A percentile compares a stretch with the other conserved stretches of the same genome.
These are phyloP conservation scores for Haplographium delicatum DNA, from an alignment of 495 filamentous ascomycete species.

Conservation along the genomic window DNA sequence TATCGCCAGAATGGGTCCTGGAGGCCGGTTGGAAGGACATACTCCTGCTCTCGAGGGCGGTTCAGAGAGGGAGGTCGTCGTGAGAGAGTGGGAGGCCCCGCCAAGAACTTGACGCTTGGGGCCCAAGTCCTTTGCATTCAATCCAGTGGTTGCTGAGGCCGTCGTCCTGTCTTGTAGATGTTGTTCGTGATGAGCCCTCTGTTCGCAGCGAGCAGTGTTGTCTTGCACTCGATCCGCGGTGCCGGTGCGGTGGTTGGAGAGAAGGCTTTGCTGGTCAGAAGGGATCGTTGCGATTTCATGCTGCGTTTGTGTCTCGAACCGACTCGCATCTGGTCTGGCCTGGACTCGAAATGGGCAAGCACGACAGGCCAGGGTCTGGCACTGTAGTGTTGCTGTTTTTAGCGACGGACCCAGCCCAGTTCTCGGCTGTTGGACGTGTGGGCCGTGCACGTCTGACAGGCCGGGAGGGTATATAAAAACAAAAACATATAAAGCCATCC, in stretches of 20 bases:
- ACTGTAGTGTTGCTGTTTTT: too few relatives aligned
- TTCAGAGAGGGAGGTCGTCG: neutral
- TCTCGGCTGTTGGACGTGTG: too few relatives aligned
- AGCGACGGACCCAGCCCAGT: too few relatives aligned
- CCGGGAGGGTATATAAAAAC: too few relatives aligned
- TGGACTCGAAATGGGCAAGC: too few relatives aligned
- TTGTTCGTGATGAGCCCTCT: neutral
- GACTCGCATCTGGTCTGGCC: slow-evolving; percentile 1
- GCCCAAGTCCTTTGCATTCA: slow-evolving; percentile 2
- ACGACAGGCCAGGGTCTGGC: too few relatives aligned
- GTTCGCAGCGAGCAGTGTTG: neutral
- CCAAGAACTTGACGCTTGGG: slow-evolving; percentile 11
- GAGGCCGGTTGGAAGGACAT: slow-evolving; percentile 9
- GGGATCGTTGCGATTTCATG: neutral
- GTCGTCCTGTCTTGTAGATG: neutral
- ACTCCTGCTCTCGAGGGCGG: neutral
- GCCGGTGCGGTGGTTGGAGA: neutral
- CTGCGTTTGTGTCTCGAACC: neutral
- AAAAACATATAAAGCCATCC: too few relatives aligned
- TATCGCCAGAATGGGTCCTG: neutral
- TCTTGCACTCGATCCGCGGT: too few relatives aligned
- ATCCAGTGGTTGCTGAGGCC: too few relatives aligned
- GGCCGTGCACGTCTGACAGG: too few relatives aligned
- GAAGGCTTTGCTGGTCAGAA: neutral
- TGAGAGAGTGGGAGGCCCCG: slow-evolving; percentile 1